Percentiles rank a stretch among this genome's conserved stretches.
Evolutionary conservation across 2,329 filamentous ascomycete genomes (phyloP).

Genomic region (Fusarium nurragi): DNA sequence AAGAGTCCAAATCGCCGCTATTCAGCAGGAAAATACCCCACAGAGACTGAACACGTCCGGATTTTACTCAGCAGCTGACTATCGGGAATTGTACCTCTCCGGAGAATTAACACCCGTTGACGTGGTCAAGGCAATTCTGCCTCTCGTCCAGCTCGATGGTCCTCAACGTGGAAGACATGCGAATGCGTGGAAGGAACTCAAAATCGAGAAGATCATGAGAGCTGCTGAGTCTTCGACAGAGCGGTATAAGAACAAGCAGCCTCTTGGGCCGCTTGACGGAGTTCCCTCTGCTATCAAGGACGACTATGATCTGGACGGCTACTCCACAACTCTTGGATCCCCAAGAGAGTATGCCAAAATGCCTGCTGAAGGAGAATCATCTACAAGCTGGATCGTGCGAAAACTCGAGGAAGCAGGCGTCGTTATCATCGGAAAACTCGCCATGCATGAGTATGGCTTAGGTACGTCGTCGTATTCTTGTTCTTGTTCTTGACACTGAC

Average conservation of each 20-base stretch:
- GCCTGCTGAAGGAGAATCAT: slow-evolving; percentile 48
- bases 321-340: slow-evolving; percentile 72
- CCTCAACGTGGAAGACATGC: slow-evolving; percentile 53
- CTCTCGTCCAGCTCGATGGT: slow-evolving; percentile 55
- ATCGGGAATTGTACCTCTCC: slow-evolving; percentile 56
- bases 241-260: slow-evolving; percentile 62
- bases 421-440: slow-evolving; percentile 75
- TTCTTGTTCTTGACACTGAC: not conserved
- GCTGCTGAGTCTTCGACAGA: slow-evolving; percentile 57
- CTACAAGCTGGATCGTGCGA: slow-evolving; percentile 75
- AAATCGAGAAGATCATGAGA: slow-evolving; percentile 52
- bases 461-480: slow-evolving; percentile 54
- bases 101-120: slow-evolving; percentile 58
- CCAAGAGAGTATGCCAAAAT: slow-evolving; percentile 66
- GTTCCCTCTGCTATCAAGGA: slow-evolving; percentile 81
- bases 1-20: not conserved
- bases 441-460: slow-evolving; percentile 80
- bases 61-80: slow-evolving; percentile 55
- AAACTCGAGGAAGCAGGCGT: slow-evolving; percentile 77
- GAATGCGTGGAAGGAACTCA: slow-evolving; percentile 57
- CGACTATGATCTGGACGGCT: slow-evolving; percentile 79
- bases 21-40: not conserved
- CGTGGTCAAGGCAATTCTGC: slow-evolving; percentile 57
- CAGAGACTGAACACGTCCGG: slow-evolving; percentile 51
- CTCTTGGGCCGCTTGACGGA: slow-evolving; percentile 74